Evolutionary conservation across 306 rosid genomes (phyloP).

Genomic region (Quercus mongolica): DNA sequence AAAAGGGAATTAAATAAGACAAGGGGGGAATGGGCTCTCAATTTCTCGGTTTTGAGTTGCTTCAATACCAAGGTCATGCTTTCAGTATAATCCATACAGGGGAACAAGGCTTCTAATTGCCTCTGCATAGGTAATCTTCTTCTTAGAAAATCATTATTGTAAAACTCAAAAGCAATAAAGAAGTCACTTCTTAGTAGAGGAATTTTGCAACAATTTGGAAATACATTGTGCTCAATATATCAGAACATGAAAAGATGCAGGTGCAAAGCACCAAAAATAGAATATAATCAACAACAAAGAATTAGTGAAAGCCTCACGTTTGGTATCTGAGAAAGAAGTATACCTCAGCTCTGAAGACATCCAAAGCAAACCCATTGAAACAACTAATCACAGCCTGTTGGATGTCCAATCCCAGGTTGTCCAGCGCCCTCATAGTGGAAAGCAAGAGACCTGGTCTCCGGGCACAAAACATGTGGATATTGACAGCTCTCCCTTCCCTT

Average conservation of each 20-base stretch:
- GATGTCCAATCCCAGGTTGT: slow-evolving; percentile 86
- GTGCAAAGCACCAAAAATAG: background rate
- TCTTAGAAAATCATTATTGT: too few relatives aligned
- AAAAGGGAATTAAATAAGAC: background rate
- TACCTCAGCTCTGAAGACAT: slow-evolving; percentile 96
- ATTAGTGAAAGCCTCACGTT: background rate
- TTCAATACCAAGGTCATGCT: background rate
- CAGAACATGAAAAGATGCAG: slow-evolving; percentile 1
- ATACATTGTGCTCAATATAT: background rate
- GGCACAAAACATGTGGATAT: slow-evolving; percentile 94
- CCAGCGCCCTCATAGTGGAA: slow-evolving; percentile 87
- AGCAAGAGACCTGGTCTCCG: slow-evolving; percentile 91
- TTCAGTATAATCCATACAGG: background rate
- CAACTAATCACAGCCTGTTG: slow-evolving; percentile 99
- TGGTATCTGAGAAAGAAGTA: slow-evolving; percentile 13
- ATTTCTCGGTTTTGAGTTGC: background rate
- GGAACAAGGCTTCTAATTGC: background rate
- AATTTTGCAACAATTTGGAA: background rate
- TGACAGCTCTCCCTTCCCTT: slow-evolving; percentile 91
- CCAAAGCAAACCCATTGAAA: slow-evolving; percentile 96
- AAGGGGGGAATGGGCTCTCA: background rate
- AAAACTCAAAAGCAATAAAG: slow-evolving; percentile 6
- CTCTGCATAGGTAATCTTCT: too few relatives aligned
- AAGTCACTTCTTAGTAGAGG: slow-evolving; percentile 1
- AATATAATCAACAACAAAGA: background rate